Base-by-base conservation (phyloP, 352 stramenopile genomes). In the Peronospora farinosa region DNA sequence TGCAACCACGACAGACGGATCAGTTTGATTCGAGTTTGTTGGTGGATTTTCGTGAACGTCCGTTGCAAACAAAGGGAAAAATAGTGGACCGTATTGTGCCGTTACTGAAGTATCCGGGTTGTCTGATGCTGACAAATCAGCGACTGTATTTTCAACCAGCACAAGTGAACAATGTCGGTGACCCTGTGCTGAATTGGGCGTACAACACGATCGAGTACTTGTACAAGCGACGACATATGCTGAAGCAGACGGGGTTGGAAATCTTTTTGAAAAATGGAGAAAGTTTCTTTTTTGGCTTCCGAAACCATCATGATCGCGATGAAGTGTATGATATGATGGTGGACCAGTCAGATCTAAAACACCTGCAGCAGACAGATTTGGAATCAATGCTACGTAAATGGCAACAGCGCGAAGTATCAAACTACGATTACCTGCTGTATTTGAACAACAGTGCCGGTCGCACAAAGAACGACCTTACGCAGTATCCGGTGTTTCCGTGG, bases 401-500 rank as follows among this genome's bases (percentile, higher is more conserved):
- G 84, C 84, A 94, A 45, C 65, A 67, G 9, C 67, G 76, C 2
- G 77, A 90, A 33, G 81, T 99, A 21, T 97, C 88, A 6, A 99
- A 98, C 55, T 98, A 94, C 41, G 83, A 95, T 32, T 97, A 97
- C 51, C 56, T 96, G 5, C 51, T 82, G 37, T 91, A 89, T 46
- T 59, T 97, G 19, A 97, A 97, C 67, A 92, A 90, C 40, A 64
- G 84, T 30, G 81, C 86, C 0, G 87, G 85, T 0, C 72, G 88
- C 31, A 92, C 79, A 23, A 76, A 83, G 47, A 96, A 96, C 43
- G 88, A 97, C 43, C 53, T 97, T 12, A 95, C 81, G 12, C 93
- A 98, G 53, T 99, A 98, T 67, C 95, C 95, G 0, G 92, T 99
- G n/a, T 98, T 98, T 69, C 96, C 96, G 19, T 99, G 96, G 96